Conservation (phyloP, 2,329 filamentous ascomycete genomes). For the Ophiosphaerella herpotricha region DNA sequence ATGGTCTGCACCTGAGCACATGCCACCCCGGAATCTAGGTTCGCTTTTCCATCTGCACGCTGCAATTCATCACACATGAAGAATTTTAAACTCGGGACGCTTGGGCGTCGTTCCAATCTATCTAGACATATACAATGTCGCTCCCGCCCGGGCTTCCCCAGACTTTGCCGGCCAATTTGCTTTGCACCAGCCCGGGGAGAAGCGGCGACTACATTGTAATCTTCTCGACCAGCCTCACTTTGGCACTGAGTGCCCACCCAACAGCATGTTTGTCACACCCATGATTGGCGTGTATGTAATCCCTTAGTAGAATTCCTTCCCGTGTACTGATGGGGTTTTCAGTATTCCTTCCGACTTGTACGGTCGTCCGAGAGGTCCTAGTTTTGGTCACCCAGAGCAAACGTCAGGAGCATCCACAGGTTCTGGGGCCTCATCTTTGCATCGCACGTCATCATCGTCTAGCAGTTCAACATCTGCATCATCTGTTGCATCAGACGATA, state of each 20-base stretch:
- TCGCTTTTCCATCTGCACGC: conserved; percentile 13
- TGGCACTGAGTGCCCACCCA: not conserved
- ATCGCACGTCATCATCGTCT: conserved; percentile 17
- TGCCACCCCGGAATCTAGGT: conserved; percentile 17
- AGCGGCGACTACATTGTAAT: not conserved
- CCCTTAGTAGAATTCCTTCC: not conserved
- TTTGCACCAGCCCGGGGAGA: not conserved
- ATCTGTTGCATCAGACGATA: conserved; percentile 12
- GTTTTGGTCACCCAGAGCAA: conserved; percentile 5
- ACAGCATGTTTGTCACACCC: conserved; percentile 24
- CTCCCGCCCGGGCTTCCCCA: conserved; percentile 1
- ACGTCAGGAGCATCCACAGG: conserved; percentile 6
- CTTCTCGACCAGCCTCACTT: not conserved
- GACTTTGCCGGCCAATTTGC: conserved; percentile 2
- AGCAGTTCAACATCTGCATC: conserved; percentile 16
- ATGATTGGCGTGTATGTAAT: conserved; percentile 22
- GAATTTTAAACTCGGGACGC: conserved; percentile 1
- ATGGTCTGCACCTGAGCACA: conserved; percentile 21
- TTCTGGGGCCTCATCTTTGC: conserved; percentile 15
- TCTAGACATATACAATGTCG: conserved; percentile 16
- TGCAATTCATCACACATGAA: conserved; percentile 10
- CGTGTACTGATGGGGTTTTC: conserved; percentile 9
- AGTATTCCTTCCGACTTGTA: not conserved
- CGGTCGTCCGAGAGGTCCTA: not conserved
- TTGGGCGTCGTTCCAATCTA: not conserved